Percentiles rank a stretch among this genome's conserved stretches.
These are phyloP conservation scores for Talaromyces stipitatus DNA, from an alignment of 495 filamentous ascomycete species.

Conservation along the genomic window DNA sequence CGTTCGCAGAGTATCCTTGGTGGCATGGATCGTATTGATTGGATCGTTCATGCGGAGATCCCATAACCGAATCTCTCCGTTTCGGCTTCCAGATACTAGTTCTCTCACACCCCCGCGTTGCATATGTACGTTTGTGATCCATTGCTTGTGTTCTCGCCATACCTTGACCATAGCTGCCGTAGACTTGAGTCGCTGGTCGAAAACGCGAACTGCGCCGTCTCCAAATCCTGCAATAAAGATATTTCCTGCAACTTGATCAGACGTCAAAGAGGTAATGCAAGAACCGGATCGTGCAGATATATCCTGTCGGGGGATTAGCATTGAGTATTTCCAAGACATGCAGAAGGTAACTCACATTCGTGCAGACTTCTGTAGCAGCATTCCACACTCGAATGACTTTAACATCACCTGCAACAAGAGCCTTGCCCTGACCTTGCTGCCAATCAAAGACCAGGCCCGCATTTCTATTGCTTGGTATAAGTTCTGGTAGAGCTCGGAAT, in stretches of 20 bases:
- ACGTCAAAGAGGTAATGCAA: constrained; percentile 90
- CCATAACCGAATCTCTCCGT: constrained; percentile 93
- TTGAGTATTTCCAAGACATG: neutral
- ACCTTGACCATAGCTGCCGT: constrained; percentile 85
- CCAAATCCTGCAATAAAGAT: constrained; percentile 95
- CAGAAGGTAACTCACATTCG: constrained; percentile 43
- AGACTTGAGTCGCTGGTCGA: constrained; percentile 77
- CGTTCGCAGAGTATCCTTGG: constrained; percentile 71
- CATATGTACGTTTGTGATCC: constrained; percentile 95
- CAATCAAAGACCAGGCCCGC: constrained; percentile 95
- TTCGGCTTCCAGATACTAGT: constrained; percentile 75
- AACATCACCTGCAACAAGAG: constrained; percentile 91
- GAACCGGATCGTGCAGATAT: constrained; percentile 93
- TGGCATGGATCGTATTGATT: constrained; percentile 64
- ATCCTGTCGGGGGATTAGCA: constrained; percentile 40
- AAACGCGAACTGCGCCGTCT: constrained; percentile 91
- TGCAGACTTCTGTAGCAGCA: constrained; percentile 86
- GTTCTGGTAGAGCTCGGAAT: constrained; percentile 87
- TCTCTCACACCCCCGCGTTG: constrained; percentile 91
- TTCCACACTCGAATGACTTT: constrained; percentile 95
- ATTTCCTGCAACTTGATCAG: constrained; percentile 93
- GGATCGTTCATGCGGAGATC: constrained; percentile 80
- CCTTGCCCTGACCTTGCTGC: constrained; percentile 93
- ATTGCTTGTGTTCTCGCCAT: constrained; percentile 91
- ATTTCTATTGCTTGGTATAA: constrained; percentile 85